phyloP scores from a whole-genome alignment of 176 grass and related monocot species.

The Oryza meridionalis region DNA sequence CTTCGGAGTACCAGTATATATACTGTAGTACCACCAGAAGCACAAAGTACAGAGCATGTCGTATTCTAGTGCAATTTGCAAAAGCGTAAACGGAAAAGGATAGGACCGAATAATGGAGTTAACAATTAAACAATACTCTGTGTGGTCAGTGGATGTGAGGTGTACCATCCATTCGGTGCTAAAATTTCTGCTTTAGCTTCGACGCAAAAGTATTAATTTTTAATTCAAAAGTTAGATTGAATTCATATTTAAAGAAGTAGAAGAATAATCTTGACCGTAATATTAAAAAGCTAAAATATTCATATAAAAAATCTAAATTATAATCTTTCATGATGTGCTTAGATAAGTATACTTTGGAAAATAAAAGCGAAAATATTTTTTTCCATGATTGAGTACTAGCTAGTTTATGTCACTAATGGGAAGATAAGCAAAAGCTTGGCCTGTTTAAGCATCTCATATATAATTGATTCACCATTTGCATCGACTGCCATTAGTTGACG shows the following conservation, averaged over 20 bases:
- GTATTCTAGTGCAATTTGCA: constrained; percentile 34
- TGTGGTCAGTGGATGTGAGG: constrained; percentile 19
- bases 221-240: not conserved
- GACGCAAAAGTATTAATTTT: not conserved
- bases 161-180: not conserved
- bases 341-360: too few relatives aligned
- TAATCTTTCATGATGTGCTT: too few relatives aligned
- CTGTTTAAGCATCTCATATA: not conserved
- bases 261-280: too few relatives aligned
- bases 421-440: too few relatives aligned
- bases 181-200: not conserved
- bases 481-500: not conserved
- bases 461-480: not conserved
- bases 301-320: too few relatives aligned
- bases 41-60: constrained; percentile 25
- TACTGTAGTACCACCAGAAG: constrained; percentile 4
- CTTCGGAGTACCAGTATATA: not conserved
- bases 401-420: too few relatives aligned
- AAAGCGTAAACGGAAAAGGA: constrained; percentile 25
- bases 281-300: too few relatives aligned
- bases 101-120: constrained; percentile 19
- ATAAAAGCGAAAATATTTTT: not conserved
- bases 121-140: not conserved
- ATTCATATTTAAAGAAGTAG: not conserved
- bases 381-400: not conserved